Base-by-base conservation (phyloP, 805 yeast species). In the Maudiozyma turicensis region DNA sequence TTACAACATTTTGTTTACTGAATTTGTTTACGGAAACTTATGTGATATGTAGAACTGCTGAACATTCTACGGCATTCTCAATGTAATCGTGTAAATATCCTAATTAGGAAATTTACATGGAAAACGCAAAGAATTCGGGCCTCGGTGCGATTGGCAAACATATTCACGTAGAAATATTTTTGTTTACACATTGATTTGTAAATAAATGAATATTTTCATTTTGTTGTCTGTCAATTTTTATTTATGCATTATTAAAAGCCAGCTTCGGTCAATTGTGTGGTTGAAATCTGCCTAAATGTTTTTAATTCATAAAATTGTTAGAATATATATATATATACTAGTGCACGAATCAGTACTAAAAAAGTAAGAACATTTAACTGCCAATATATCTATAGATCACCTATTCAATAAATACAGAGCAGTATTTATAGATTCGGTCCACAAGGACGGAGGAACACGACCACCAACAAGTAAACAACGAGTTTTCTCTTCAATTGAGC, bases 391-490 rank as follows among this genome's bases (percentile, higher is more conserved):
- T 20, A 20, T 20, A 8, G 56, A 52, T 1, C 40, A 15, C 3
- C 44, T 26, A 14, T 56, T 56, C 6, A 50, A 20, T 2, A 54
- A 26, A 40, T 55, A 47, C 1, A 42, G 54, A 3, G 58, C 40
- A 37, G 45, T 20, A 39, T 30, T 4, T 38, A 56, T 20, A 13
- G 57, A 57, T 30, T 56, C 54, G 5, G 55, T 33, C 60, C 60
- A 56, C 13, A 52, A 42, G 5, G 33, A 43, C 1, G 48, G 48
- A 1, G 55, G 56, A 28, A 56, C 48, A 2, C 47, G 13, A n/a
- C 58, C 42, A 38, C 51, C 14, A 43, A 10, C 15, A 37, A 55
- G 33, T 11, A 54, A 31, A 13, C 48, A 32, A 2, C 50, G 29
- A 3, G 54, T 35, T 30, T 31, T 26, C 5, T 50, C 54, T 45